Percentiles rank a stretch among this genome's conserved stretches.
Conservation (phyloP, 169 alveolate species). For the Cryptosporidium viatorum region DNA sequence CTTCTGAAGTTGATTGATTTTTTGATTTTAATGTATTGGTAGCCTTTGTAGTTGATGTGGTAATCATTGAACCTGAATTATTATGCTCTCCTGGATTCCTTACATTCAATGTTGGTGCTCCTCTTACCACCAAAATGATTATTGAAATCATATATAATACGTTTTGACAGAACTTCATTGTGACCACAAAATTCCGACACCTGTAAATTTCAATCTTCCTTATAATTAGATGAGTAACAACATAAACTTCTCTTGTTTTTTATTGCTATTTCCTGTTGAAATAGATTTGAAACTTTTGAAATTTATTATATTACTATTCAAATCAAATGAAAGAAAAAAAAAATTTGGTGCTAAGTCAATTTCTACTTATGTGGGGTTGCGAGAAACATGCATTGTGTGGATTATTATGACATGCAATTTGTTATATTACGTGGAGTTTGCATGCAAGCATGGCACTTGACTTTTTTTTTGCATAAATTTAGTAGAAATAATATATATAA, state of each 20-base stretch:
- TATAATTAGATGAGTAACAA: neutral
- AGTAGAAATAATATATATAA: neutral
- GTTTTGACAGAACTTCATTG: slow-evolving; percentile 39
- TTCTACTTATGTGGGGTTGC: slow-evolving; percentile 3
- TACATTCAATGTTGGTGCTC: slow-evolving; percentile 50
- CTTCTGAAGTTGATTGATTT: neutral
- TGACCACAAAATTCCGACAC: slow-evolving; percentile 59
- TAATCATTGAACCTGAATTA: slow-evolving; percentile 9
- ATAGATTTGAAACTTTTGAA: neutral
- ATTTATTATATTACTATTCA: neutral
- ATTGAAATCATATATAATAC: neutral
- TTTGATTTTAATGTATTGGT: neutral
- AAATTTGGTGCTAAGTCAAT: neutral
- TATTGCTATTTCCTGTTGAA: neutral
- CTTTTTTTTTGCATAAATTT: no score
- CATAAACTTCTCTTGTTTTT: neutral
- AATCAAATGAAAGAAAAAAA: neutral
- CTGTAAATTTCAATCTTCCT: neutral
- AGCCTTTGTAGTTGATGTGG: slow-evolving; percentile 10
- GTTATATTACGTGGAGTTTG: neutral
- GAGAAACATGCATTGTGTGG: slow-evolving; percentile 15
- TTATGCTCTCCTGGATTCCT: slow-evolving; percentile 22
- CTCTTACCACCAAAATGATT: slow-evolving; percentile 21
- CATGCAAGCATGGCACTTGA: neutral
- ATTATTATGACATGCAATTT: neutral